A percentile compares a stretch with the other conserved stretches of the same genome.
Conservation (phyloP, 1,284 basidiomycete genomes). For the Irpex lacteus region DNA sequence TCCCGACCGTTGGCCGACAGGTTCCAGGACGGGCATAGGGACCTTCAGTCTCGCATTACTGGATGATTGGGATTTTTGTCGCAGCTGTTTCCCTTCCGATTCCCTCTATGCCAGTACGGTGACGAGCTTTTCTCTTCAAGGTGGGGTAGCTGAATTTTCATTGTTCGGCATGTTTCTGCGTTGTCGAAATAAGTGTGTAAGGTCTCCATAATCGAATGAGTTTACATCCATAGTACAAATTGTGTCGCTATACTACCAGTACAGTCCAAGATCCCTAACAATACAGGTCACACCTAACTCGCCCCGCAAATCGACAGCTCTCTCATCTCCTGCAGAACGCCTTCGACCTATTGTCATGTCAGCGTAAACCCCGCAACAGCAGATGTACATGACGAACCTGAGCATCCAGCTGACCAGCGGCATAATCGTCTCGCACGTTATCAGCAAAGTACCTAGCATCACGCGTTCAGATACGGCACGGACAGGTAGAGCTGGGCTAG, state of each 20-base stretch:
- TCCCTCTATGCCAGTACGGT: no score
- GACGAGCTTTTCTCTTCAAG: no score
- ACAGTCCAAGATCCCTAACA: constrained; percentile 9
- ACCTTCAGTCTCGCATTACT: constrained; percentile 1
- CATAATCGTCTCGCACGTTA: constrained; percentile 92
- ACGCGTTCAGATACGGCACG: constrained; percentile 2
- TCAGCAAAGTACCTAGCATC: constrained; percentile 80
- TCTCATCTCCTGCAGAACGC: constrained; percentile 93
- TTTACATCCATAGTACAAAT: constrained; percentile 5
- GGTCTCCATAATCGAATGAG: background rate
- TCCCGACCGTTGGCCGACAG: background rate
- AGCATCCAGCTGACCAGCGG: constrained; percentile 92
- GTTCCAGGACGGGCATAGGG: background rate
- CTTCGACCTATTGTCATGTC: constrained; percentile 62
- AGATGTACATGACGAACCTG: constrained; percentile 47
- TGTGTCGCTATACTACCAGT: constrained; percentile 6
- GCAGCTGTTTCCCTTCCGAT: background rate
- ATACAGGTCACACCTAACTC: constrained; percentile 26
- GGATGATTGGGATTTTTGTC: background rate
- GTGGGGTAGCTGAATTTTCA: no score
- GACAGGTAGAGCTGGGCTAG: background rate
- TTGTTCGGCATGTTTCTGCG: background rate
- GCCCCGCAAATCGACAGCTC: constrained; percentile 89
- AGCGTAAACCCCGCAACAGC: background rate
- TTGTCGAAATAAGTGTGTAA: background rate